Percentiles rank a stretch among this genome's conserved stretches.
Evolutionary conservation across 768 basidiomycete species (phyloP).

Genomic region (Leccinum longicurvipes): DNA sequence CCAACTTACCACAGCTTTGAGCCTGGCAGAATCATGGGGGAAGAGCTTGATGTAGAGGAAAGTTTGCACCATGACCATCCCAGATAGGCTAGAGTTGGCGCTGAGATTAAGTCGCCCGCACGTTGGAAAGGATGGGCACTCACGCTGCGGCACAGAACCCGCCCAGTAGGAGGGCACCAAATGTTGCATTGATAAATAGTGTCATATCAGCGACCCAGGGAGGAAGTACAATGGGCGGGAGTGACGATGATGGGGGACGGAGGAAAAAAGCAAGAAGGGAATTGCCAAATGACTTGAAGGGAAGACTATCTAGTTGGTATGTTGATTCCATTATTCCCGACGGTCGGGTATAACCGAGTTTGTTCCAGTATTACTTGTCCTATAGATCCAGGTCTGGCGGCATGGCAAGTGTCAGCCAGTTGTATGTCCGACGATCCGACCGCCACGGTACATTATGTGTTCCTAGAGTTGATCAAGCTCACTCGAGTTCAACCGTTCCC

Average conservation of each 20-base stretch:
- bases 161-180: constrained; percentile 30
- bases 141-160: constrained; percentile 30
- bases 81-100: constrained; percentile 23
- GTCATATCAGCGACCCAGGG: constrained; percentile 6
- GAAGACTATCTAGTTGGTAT: not conserved
- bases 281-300: not conserved
- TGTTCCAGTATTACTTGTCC: not conserved
- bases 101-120: not conserved
- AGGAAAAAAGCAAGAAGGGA: not conserved
- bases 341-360: not conserved
- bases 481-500: not conserved
- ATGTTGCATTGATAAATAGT: constrained; percentile 15
- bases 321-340: not conserved
- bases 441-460: no score
- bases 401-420: no score
- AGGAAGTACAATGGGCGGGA: not conserved
- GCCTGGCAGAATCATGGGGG: constrained; percentile 19
- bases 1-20: constrained; percentile 23
- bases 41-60: constrained; percentile 31
- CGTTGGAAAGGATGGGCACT: not conserved
- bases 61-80: constrained; percentile 25
- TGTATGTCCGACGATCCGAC: no score
- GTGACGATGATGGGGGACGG: not conserved
- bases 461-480: not conserved
- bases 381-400: not conserved